A percentile compares a stretch with the other conserved stretches of the same genome.
phyloP scores from a whole-genome alignment of 768 basidiomycete genomes.

The Nidularia pulvinata region DNA sequence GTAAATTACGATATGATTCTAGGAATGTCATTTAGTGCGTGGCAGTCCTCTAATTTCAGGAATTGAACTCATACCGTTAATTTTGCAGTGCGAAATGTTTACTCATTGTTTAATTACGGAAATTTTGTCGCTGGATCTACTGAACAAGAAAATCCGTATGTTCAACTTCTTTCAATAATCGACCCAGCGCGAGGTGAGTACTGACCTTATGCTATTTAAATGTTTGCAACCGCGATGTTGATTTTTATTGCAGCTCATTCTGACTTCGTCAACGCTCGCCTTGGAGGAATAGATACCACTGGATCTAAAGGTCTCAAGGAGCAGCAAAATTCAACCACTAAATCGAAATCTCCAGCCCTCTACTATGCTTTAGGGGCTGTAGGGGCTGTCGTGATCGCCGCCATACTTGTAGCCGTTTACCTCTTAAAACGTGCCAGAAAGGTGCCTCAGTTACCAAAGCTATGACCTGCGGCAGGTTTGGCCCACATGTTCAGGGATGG shows the following conservation, averaged over 20 bases:
- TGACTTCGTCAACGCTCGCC: slow-evolving; percentile 30
- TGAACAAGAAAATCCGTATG: slow-evolving; percentile 44
- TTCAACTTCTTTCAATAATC: slow-evolving; percentile 64
- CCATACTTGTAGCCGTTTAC: background rate
- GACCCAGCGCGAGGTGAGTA: slow-evolving; percentile 34
- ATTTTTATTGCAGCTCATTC: slow-evolving; percentile 22
- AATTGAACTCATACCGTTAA: background rate
- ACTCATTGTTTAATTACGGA: slow-evolving; percentile 64
- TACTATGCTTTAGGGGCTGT: too few relatives aligned
- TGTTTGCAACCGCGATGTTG: background rate
- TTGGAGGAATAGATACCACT: slow-evolving; percentile 28
- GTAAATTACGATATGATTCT: slow-evolving; percentile 64
- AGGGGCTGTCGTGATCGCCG: background rate
- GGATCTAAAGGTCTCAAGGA: slow-evolving; percentile 2
- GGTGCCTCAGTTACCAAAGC: too few relatives aligned
- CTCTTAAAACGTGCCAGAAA: background rate
- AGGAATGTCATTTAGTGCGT: slow-evolving; percentile 73
- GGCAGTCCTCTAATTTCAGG: background rate
- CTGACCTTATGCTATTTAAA: background rate
- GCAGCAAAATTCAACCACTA: too few relatives aligned
- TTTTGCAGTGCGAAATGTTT: slow-evolving; percentile 62
- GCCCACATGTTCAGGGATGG: too few relatives aligned
- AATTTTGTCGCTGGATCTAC: slow-evolving; percentile 49
- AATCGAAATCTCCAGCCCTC: too few relatives aligned
- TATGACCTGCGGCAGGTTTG: too few relatives aligned